Evolutionary conservation across 768 basidiomycete genomes (phyloP).

Genomic region (Tricholoma matsutake): DNA sequence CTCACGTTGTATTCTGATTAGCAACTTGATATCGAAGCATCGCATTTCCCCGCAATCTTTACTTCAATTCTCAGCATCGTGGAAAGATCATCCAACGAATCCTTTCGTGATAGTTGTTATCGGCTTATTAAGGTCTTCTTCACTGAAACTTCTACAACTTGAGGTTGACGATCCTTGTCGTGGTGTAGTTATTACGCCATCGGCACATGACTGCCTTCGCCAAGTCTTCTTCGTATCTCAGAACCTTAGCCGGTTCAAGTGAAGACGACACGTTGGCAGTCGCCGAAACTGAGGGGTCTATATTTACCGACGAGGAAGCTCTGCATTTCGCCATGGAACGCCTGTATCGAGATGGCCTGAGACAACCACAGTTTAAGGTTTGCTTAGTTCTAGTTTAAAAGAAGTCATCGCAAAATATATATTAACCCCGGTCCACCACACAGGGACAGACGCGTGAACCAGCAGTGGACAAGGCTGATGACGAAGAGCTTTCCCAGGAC

Average conservation of each 20-base stretch:
- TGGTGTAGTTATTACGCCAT: constrained; percentile 25
- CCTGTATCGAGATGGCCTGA: constrained; percentile 40
- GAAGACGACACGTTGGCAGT: neutral
- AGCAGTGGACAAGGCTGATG: constrained; percentile 14
- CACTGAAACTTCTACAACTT: neutral
- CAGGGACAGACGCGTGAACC: constrained; percentile 11
- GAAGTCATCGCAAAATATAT: neutral
- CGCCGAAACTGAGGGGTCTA: neutral
- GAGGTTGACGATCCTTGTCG: neutral
- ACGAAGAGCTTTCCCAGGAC: constrained; percentile 17
- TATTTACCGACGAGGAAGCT: constrained; percentile 33
- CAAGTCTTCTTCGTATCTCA: constrained; percentile 26
- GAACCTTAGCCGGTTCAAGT: neutral
- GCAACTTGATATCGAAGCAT: constrained; percentile 56
- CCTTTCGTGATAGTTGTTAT: constrained; percentile 44
- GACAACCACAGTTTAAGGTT: constrained; percentile 48
- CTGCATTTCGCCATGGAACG: constrained; percentile 42
- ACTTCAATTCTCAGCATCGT: constrained; percentile 50
- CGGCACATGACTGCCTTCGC: constrained; percentile 24
- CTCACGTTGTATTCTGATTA: constrained; percentile 20
- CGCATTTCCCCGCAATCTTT: constrained; percentile 46
- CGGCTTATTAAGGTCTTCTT: constrained; percentile 45
- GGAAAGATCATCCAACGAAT: constrained; percentile 45
- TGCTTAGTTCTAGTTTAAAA: constrained; percentile 6
- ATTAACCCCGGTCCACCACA: neutral